Percentiles rank a stretch among this genome's conserved stretches.
phyloP scores from a whole-genome alignment of 257 asterid species.

The Jasminum sambac region DNA sequence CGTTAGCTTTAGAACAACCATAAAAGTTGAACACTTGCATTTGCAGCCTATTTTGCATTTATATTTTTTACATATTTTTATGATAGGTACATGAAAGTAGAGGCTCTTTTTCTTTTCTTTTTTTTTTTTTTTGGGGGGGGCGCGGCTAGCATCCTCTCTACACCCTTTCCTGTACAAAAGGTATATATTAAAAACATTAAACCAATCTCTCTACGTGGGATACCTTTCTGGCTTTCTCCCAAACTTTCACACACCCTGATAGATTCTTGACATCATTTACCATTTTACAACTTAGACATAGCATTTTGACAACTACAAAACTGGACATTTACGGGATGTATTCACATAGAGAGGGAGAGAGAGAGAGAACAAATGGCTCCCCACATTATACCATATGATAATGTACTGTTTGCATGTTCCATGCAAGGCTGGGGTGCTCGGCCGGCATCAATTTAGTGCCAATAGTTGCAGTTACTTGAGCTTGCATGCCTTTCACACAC shows the following conservation, averaged over 20 bases:
- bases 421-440: conserved; percentile 10
- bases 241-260: conserved; percentile 14
- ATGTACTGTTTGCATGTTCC: not conserved
- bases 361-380: conserved; percentile 11
- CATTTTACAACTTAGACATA: conserved; percentile 14
- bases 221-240: conserved; percentile 15
- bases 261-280: conserved; percentile 21
- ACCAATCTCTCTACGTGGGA: conserved; percentile 4
- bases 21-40: conserved; percentile 14
- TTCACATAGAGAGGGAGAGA: conserved; percentile 24
- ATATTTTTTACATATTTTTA: conserved; percentile 11
- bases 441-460: conserved; percentile 21
- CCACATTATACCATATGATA: not conserved
- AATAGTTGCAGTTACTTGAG: not conserved
- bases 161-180: conserved; percentile 41
- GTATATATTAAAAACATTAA: conserved; percentile 25
- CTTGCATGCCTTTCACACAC: conserved; percentile 30
- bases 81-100: no score
- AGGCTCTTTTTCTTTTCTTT: no score
- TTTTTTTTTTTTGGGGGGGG: no score
- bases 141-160: conserved; percentile 20
- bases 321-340: conserved; percentile 9
- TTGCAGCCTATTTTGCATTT: conserved; percentile 29
- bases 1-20: not conserved
- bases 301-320: conserved; percentile 19